Base-by-base conservation (phyloP, 805 yeast genomes). In the Schizosaccharomyces cryophilus region DNA sequence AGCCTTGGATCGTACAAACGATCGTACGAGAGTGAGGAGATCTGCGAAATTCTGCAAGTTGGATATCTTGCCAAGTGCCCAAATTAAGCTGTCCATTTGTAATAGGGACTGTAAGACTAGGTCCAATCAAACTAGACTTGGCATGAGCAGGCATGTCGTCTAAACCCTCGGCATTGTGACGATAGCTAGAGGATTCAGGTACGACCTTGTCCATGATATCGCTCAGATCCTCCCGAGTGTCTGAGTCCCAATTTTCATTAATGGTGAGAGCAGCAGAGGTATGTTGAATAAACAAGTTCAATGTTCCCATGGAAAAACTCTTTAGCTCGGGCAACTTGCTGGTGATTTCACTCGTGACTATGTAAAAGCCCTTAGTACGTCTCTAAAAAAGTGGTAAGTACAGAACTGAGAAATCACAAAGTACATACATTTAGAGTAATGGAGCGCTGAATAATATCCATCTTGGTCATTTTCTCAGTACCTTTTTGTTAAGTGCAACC, bases 51-150 rank as follows among this genome's bases (percentile, higher is more conserved):
- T 85, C 94, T 67, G 85, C 74, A 60, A 83, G 73, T 75, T 84
- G 85, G 54, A 86, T 77, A 0, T 93, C 94, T 68, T 85, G 94
- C 94, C 94, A 86, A 0, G 93, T 85, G 1, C 94, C 94, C 0
- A 82, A 75, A 0, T 82, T 83, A 61, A 85, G 71, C 42, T 74
- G 69, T 1, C 94, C 94, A 66, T 84, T 78, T 26, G 75, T 68
- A 59, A 85, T 84, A 1, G 94, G 94, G 54, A 85, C 79, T 3
- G 79, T 74, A 31, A 85, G 71, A 3, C 80, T 75, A 6, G 80
- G 83, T 21, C 94, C 93, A 9, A 83, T 76, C 59, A 79, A 63
- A 1, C 79, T 71, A 21, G 84, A 75, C 67, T 84, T 82, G 60
- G 82, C 81, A 69, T 85, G 94, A 0, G 89, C 85, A 1, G 90